phyloP scores from a whole-genome alignment of 2,329 filamentous ascomycete species.

The Didymella lethalis region DNA sequence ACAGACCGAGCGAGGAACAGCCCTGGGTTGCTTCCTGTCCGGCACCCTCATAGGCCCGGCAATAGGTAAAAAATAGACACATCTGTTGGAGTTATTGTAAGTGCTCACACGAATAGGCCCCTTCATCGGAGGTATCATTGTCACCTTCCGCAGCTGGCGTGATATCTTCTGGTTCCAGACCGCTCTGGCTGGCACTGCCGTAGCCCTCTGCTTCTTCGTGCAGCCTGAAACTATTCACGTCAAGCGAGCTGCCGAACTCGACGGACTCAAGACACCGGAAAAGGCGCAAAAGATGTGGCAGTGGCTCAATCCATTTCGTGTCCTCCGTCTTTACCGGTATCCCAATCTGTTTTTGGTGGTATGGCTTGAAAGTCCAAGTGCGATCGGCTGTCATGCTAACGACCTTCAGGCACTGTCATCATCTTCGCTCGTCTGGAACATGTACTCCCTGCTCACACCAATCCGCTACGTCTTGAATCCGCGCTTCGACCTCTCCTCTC shows the following conservation, averaged over 20 bases:
- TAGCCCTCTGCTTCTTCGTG: conserved; percentile 68
- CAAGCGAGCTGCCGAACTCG: conserved; percentile 68
- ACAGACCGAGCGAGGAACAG: conserved; percentile 72
- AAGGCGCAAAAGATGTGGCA: conserved; percentile 65
- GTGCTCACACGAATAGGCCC: conserved; percentile 62
- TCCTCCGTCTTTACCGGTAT: conserved; percentile 70
- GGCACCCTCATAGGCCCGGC: conserved; percentile 74
- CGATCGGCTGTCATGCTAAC: conserved; percentile 1
- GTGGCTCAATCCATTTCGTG: conserved; percentile 72
- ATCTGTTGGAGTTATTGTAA: too few relatives aligned
- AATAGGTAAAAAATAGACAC: conserved; percentile 26
- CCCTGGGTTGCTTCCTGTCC: conserved; percentile 75
- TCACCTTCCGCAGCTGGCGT: conserved; percentile 76
- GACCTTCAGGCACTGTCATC: conserved; percentile 61
- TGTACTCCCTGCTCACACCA: conserved; percentile 73
- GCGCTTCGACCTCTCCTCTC: conserved; percentile 71
- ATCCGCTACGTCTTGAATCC: conserved; percentile 79
- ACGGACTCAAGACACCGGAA: conserved; percentile 59
- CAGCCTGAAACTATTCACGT: conserved; percentile 77
- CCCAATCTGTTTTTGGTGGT: conserved; percentile 67
- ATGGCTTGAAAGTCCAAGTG: conserved; percentile 19
- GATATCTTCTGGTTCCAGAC: conserved; percentile 81
- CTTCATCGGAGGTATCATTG: conserved; percentile 77
- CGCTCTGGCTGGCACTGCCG: conserved; percentile 68
- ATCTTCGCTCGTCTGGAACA: conserved; percentile 75